phyloP scores from a whole-genome alignment of 306 rosid species.

The Malus fusca region DNA sequence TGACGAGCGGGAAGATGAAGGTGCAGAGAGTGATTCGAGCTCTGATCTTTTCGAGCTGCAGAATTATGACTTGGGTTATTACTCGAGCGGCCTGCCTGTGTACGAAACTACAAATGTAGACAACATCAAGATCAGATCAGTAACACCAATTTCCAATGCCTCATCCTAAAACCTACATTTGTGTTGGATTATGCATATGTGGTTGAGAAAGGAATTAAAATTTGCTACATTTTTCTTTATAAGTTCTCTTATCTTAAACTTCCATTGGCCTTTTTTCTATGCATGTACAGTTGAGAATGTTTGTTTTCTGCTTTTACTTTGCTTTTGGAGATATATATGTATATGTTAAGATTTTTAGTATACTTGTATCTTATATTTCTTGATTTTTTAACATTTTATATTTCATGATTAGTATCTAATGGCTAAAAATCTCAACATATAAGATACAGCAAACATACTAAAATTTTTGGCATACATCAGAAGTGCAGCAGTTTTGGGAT shows the following conservation, averaged over 20 bases:
- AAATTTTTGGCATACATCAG: not conserved
- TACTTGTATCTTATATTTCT: too few species aligned
- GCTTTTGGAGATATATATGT: constrained; percentile 20
- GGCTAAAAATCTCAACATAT: not conserved
- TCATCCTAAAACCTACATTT: not conserved
- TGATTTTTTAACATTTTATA: too few species aligned
- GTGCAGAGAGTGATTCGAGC: constrained; percentile 92
- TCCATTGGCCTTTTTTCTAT: constrained; percentile 18
- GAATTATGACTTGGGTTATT: constrained; percentile 77
- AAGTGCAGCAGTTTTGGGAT: not conserved
- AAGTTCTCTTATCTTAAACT: constrained; percentile 18
- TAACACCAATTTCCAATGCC: constrained; percentile 67
- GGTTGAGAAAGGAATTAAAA: constrained; percentile 11
- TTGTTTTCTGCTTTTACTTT: constrained; percentile 22
- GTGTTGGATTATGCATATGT: constrained; percentile 24
- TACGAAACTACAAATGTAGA: constrained; percentile 95
- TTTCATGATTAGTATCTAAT: not conserved
- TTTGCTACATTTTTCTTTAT: constrained; percentile 21
- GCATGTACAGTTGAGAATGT: constrained; percentile 49
- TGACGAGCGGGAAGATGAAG: constrained; percentile 51
- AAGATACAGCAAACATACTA: too few species aligned
- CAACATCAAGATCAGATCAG: constrained; percentile 55
- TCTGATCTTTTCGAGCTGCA: constrained; percentile 94
- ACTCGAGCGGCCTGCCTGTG: constrained; percentile 76
- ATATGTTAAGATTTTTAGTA: not conserved